phyloP scores from a whole-genome alignment of 208 protist genomes.

The Wallacemonas rigidus region DNA sequence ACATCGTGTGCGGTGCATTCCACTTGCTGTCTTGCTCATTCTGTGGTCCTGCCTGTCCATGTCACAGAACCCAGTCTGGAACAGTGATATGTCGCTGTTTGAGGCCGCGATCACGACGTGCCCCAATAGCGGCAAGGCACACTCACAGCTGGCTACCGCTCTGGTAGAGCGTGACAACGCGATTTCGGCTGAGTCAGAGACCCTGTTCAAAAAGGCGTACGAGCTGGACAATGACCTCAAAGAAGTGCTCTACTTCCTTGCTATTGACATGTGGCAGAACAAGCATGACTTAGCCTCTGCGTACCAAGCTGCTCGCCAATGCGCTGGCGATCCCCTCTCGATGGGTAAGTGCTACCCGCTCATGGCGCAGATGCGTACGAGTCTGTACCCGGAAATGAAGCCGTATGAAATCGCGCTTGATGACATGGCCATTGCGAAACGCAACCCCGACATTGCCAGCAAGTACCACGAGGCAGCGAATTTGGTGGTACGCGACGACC shows the following conservation, averaged over 20 bases:
- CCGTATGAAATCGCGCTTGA: slow-evolving; percentile 38
- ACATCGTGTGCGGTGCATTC: not conserved
- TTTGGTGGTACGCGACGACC: slow-evolving; percentile 7
- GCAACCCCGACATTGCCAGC: slow-evolving; percentile 30
- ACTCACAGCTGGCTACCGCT: slow-evolving; percentile 30
- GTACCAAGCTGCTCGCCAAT: slow-evolving; percentile 39
- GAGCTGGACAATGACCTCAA: slow-evolving; percentile 36
- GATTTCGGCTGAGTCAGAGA: slow-evolving; percentile 29
- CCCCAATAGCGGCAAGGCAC: slow-evolving; percentile 56
- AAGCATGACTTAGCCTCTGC: slow-evolving; percentile 29
- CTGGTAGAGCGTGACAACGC: slow-evolving; percentile 17
- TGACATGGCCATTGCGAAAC: slow-evolving; percentile 21
- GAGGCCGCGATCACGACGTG: slow-evolving; percentile 38
- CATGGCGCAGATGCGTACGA: slow-evolving; percentile 22
- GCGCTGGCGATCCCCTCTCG: slow-evolving; percentile 35
- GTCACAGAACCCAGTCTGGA: slow-evolving; percentile 51
- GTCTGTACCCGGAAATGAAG: slow-evolving; percentile 44
- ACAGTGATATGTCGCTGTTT: slow-evolving; percentile 48
- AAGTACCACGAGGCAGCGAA: slow-evolving; percentile 31
- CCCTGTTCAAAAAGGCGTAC: slow-evolving; percentile 30
- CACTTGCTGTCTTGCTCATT: slow-evolving; percentile 22
- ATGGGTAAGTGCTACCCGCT: slow-evolving; percentile 25
- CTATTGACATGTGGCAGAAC: slow-evolving; percentile 28
- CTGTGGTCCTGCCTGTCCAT: slow-evolving; percentile 25
- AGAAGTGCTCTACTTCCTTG: slow-evolving; percentile 54